Evolutionary conservation across 345 rosid species (phyloP).

Genomic region (Populus ilicifolia): DNA sequence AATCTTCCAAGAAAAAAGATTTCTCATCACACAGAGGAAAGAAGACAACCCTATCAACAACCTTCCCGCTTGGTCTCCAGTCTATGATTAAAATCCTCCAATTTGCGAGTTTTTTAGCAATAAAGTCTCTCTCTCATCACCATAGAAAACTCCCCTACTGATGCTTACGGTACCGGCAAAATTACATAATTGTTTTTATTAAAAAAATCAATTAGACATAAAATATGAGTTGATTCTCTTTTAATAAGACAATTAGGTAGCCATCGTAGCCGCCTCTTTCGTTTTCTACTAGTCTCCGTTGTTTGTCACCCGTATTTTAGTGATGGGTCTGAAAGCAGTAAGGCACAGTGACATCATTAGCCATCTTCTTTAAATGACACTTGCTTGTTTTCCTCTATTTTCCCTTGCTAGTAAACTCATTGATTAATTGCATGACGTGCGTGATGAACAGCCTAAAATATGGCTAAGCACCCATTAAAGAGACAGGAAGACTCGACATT

Average conservation of each 20-base stretch:
- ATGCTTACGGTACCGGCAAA: constrained; percentile 15
- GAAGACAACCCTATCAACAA: constrained; percentile 16
- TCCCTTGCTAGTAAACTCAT: neutral
- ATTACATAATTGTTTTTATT: neutral
- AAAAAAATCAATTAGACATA: neutral
- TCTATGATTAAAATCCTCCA: neutral
- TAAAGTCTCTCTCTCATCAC: constrained; percentile 13
- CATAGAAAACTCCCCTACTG: constrained; percentile 8
- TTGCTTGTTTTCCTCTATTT: neutral
- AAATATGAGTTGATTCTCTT: constrained; percentile 31
- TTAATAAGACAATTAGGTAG: neutral
- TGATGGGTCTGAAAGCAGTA: constrained; percentile 13
- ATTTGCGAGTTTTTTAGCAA: constrained; percentile 3
- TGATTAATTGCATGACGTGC: neutral
- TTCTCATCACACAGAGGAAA: neutral
- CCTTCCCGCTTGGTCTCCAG: neutral
- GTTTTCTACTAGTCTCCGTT: neutral
- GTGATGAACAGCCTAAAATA: neutral
- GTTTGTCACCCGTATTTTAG: neutral
- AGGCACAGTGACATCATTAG: constrained; percentile 16
- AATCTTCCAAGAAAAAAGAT: neutral
- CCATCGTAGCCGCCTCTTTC: neutral
- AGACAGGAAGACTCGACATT: constrained; percentile 18
- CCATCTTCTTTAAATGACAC: constrained; percentile 9
- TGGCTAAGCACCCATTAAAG: neutral